A percentile compares a stretch with the other conserved stretches of the same genome.
These are phyloP conservation scores for Macaranga tanarius DNA, from an alignment of 441 rosid genomes.

Conservation along the genomic window DNA sequence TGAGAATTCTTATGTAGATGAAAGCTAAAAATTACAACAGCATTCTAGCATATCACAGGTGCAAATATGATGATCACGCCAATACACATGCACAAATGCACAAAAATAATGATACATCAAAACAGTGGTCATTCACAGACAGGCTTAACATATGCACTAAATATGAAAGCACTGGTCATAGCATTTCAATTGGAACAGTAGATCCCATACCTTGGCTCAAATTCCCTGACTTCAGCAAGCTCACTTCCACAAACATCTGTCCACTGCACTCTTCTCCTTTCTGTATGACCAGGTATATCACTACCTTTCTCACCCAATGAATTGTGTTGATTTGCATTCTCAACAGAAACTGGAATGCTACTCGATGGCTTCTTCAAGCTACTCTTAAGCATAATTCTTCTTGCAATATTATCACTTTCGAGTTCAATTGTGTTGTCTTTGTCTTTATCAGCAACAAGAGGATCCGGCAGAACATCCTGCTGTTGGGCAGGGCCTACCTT, in stretches of 20 bases:
- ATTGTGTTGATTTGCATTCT: conserved; percentile 38
- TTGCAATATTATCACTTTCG: conserved; percentile 40
- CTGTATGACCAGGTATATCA: conserved; percentile 43
- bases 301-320: conserved; percentile 41
- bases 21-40: background rate
- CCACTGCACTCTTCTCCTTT: conserved; percentile 91
- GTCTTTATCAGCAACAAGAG: conserved; percentile 44
- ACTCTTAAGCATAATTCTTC: conserved; percentile 61
- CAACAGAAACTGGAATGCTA: conserved; percentile 38
- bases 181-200: conserved; percentile 8
- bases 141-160: conserved; percentile 5
- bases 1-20: background rate
- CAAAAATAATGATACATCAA: background rate
- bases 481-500: conserved; percentile 77
- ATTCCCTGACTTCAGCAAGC: conserved; percentile 85
- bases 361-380: conserved; percentile 68
- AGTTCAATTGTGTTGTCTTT: conserved; percentile 34
- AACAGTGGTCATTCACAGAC: background rate
- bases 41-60: background rate
- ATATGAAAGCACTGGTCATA: background rate
- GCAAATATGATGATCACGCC: background rate
- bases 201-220: conserved; percentile 81
- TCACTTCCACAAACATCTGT: conserved; percentile 82
- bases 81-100: background rate
- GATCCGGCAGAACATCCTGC: conserved; percentile 46